A percentile compares a stretch with the other conserved stretches of the same genome.
Conservation (phyloP, 805 yeast species). For the Ogataea methanolica region DNA sequence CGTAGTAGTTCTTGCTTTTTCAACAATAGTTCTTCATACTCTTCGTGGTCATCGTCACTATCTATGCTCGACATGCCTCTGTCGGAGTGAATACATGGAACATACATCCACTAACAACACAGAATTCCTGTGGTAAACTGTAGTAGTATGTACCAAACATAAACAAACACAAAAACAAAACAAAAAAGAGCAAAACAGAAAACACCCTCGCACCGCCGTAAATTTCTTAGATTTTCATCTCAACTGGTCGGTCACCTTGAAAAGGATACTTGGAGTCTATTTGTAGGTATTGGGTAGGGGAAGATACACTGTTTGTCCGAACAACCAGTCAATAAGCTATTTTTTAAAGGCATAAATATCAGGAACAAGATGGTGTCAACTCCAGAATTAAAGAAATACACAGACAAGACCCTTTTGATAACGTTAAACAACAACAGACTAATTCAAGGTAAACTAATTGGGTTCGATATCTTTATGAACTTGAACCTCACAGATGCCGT, state of each 20-base stretch:
- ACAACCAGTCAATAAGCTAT: too few species aligned
- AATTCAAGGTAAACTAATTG: conserved; percentile 76
- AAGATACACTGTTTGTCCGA: too few species aligned
- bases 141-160: too few species aligned
- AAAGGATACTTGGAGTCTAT: background rate
- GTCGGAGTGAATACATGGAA: background rate
- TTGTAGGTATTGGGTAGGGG: too few species aligned
- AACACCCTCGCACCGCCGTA: too few species aligned
- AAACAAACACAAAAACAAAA: too few species aligned
- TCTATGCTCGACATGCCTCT: background rate
- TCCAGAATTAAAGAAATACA: conserved; percentile 48
- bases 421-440: conserved; percentile 76
- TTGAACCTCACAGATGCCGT: conserved; percentile 28
- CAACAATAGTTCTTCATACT: conserved; percentile 6
- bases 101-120: too few species aligned
- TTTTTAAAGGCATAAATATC: too few species aligned
- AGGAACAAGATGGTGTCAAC: conserved; percentile 27
- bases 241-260: too few species aligned
- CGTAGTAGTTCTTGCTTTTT: conserved; percentile 4
- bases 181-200: too few species aligned
- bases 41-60: conserved; percentile 11
- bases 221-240: too few species aligned
- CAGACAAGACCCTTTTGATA: conserved; percentile 70
- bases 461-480: conserved; percentile 62
- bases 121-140: too few species aligned